A percentile compares a stretch with the other conserved stretches of the same genome.
These are phyloP conservation scores for Penicillium sp. DNA, from an alignment of 2,329 filamentous ascomycete genomes.

Conservation along the genomic window DNA sequence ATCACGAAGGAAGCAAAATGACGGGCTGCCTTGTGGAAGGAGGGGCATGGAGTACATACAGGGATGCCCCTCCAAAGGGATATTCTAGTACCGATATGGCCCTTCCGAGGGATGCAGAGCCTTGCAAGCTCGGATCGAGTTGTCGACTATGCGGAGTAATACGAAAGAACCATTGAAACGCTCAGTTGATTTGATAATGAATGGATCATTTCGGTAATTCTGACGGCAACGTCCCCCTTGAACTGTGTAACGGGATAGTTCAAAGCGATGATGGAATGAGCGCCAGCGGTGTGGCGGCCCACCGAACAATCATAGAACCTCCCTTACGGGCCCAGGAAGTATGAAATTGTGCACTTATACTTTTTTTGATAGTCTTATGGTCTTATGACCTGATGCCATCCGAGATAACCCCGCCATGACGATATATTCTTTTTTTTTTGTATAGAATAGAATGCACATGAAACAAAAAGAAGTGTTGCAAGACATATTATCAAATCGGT, in stretches of 20 bases:
- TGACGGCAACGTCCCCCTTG: background rate
- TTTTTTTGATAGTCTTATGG: constrained; percentile 7
- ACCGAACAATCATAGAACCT: constrained; percentile 5
- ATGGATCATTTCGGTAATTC: background rate
- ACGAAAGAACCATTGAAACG: background rate
- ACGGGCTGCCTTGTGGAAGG: background rate
- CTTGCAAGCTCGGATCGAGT: background rate
- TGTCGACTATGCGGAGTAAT: background rate
- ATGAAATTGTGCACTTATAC: background rate
- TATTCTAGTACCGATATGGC: background rate
- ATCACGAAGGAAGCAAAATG: constrained; percentile 1
- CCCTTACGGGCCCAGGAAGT: constrained; percentile 1
- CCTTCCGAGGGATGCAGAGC: background rate
- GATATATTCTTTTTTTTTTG: background rate
- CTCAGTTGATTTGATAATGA: constrained; percentile 4
- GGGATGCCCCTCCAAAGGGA: constrained; percentile 11
- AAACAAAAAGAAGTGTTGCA: background rate
- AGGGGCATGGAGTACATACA: background rate
- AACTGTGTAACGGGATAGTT: constrained; percentile 1
- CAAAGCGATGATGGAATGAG: constrained; percentile 1
- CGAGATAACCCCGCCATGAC: constrained; percentile 1
- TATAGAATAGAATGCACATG: background rate
- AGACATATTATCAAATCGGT: constrained; percentile 9
- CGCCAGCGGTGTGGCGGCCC: constrained; percentile 2
- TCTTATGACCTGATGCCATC: constrained; percentile 5